These are phyloP conservation scores for Cladosporium velox DNA, from an alignment of 2,329 filamentous ascomycete species.

Conservation along the genomic window DNA sequence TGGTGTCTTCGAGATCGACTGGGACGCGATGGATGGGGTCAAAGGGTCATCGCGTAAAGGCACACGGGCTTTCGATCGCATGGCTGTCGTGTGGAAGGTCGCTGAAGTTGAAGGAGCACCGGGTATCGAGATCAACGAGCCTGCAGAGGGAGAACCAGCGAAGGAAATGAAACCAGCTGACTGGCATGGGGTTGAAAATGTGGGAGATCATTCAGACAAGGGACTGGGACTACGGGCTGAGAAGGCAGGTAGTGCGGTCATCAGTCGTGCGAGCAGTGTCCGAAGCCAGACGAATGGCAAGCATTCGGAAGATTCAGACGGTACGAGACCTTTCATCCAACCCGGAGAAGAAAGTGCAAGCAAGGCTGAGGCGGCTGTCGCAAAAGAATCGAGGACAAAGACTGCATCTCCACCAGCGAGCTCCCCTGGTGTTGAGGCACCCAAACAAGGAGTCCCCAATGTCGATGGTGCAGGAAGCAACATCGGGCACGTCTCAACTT, in stretches of 20 bases:
- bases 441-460: neutral
- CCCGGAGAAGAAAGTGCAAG: conserved; percentile 10
- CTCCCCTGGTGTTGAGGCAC: neutral
- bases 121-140: conserved; percentile 57
- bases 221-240: conserved; percentile 68
- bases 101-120: conserved; percentile 33
- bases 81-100: conserved; percentile 81
- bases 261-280: conserved; percentile 74
- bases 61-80: conserved; percentile 73
- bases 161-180: conserved; percentile 70
- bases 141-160: conserved; percentile 66
- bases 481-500: conserved; percentile 39
- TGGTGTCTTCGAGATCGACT: conserved; percentile 71
- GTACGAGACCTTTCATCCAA: neutral
- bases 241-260: conserved; percentile 64
- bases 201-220: conserved; percentile 50
- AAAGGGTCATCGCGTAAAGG: conserved; percentile 86
- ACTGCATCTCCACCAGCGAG: neutral
- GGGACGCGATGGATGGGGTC: conserved; percentile 86
- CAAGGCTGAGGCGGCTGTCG: neutral
- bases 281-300: conserved; percentile 7
- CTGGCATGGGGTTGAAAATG: conserved; percentile 65
- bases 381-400: neutral
- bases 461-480: conserved; percentile 29
- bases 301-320: conserved; percentile 8